These are phyloP conservation scores for Colletotrichum simmondsii DNA, from an alignment of 2,329 filamentous ascomycete species.

Conservation along the genomic window DNA sequence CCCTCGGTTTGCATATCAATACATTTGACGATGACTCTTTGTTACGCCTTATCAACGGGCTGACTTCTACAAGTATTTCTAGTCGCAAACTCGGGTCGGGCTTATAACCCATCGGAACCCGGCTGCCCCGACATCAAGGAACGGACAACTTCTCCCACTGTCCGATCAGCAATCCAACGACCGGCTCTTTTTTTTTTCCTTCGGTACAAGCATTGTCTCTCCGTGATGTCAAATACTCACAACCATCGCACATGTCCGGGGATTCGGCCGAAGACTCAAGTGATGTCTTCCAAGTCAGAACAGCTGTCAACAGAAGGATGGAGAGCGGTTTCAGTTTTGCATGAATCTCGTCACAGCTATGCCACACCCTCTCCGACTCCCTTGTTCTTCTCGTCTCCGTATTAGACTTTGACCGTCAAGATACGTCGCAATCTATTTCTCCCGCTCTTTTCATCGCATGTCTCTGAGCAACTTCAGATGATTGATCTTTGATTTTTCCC, in stretches of 20 bases:
- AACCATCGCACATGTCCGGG: neutral
- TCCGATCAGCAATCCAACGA: neutral
- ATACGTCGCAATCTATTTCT: neutral
- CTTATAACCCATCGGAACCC: neutral
- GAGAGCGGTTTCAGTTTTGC: conserved; percentile 21
- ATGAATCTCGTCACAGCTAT: conserved; percentile 3
- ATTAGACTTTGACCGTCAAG: neutral
- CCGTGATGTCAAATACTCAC: neutral
- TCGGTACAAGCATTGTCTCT: neutral
- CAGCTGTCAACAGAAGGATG: neutral
- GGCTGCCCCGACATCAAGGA: neutral
- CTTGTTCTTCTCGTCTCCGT: neutral
- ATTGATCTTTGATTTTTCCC: neutral
- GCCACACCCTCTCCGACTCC: neutral
- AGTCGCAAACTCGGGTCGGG: neutral
- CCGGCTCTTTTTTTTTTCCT: no score
- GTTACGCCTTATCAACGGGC: neutral
- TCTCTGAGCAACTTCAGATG: conserved; percentile 23
- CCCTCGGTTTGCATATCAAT: conserved; percentile 8
- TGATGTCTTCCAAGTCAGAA: neutral
- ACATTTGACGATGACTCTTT: conserved; percentile 17
- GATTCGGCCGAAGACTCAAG: neutral
- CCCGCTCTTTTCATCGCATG: conserved; percentile 14
- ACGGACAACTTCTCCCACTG: neutral
- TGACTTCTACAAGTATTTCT: neutral